Evolutionary conservation across 257 asterid genomes (phyloP), one percentile per base, ranked within the genome.

Genomic region (Penstemon barbatus): DNA sequence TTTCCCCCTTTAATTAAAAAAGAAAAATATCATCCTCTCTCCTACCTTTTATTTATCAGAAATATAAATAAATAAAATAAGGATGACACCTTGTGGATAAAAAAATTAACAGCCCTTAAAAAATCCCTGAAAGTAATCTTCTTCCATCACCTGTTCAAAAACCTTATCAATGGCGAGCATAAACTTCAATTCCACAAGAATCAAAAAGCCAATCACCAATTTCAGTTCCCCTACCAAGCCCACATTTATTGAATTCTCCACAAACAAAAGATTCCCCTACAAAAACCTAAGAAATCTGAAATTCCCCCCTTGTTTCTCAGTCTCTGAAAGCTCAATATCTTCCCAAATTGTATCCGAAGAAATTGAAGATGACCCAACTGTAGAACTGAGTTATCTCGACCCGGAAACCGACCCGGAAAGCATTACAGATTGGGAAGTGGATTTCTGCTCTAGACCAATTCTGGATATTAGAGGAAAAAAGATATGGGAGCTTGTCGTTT

Each of bases 381-480:
- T 87, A 25, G 99, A 93, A 61, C 33, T 93, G 75, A 73, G 91
- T 19, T 93, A 84, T 75, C 89, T 93, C 50, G 97, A 93, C 84
- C 92, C 96, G 51, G 97, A 86, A 79, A 78, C 85, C 10, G 88
- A 87, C 44, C 95, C 96, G 4, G 72, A 64, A 63, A 84, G 84
- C 77, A 81, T 93, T 25, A 77, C 89, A 3, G 97, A 93, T 67
- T 93, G 99, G 99, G 96, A 90, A 81, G 78, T 93, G 80, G 99
- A 93, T 77, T 93, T 93, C 62, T 90, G 97, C 79, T 93, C 99
- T 1, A 83, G 99, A 80, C 99, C 99, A 19, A 88, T 93, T 71
- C 95, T 93, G 62, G 99, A 93, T 82, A 85, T 88, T 50, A 87
- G 99, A 80, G 99, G 97, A 38, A 93, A 93, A 63, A 93, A 90